Percentiles rank a stretch among this genome's conserved stretches.
Conservation (phyloP, 768 basidiomycete species). For the Boletus pseudo-olivaceus region DNA sequence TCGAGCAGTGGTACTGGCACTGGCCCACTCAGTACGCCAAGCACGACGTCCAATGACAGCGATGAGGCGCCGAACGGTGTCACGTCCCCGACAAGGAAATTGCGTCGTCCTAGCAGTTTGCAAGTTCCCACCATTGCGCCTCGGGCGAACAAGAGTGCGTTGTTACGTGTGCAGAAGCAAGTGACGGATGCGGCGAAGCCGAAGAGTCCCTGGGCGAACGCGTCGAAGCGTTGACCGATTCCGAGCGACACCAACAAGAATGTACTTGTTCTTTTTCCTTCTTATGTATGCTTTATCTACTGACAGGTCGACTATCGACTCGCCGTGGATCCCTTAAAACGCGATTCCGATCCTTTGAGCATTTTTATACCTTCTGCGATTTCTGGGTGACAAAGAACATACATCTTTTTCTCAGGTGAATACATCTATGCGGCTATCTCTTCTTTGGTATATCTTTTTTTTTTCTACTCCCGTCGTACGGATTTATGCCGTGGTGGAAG, state of each 20-base stretch:
- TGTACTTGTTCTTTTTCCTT: background rate
- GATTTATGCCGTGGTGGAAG: constrained; percentile 5
- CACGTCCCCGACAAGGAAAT: constrained; percentile 26
- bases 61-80: constrained; percentile 18
- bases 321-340: constrained; percentile 11
- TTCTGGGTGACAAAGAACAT: constrained; percentile 14
- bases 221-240: constrained; percentile 21
- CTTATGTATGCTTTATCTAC: constrained; percentile 20
- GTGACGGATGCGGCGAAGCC: constrained; percentile 34
- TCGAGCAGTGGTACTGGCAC: constrained; percentile 24
- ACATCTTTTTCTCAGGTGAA: constrained; percentile 1
- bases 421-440: constrained; percentile 13
- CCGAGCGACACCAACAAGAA: background rate
- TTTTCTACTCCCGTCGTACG: constrained; percentile 8
- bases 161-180: constrained; percentile 66
- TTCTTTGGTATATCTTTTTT: constrained; percentile 2
- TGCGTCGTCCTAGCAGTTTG: constrained; percentile 55
- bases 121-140: constrained; percentile 62
- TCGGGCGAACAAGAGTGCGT: constrained; percentile 70
- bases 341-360: constrained; percentile 16
- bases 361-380: constrained; percentile 13
- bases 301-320: constrained; percentile 1
- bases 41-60: constrained; percentile 22
- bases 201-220: constrained; percentile 33
- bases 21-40: constrained; percentile 29